Percentiles rank a stretch among this genome's conserved stretches.
Conservation (phyloP, 177 flowering plant genomes). For the Tripterygium wilfordii region DNA sequence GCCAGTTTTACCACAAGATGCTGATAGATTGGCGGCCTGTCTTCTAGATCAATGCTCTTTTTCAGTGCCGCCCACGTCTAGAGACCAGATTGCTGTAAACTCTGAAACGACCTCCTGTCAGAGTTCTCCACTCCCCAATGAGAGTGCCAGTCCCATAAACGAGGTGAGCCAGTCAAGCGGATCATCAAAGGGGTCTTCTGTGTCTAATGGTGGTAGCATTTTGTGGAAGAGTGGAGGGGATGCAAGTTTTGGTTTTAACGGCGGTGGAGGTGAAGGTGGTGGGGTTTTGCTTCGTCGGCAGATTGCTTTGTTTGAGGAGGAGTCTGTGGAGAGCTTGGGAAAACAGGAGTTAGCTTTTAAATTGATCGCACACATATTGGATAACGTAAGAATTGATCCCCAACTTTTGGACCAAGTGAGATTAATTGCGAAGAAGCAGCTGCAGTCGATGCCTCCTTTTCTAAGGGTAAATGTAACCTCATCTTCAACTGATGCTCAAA, state of each 20-base stretch:
- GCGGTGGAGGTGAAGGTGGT: conserved; percentile 37
- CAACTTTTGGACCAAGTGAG: conserved; percentile 62
- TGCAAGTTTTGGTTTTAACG: conserved; percentile 29
- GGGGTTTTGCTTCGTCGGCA: conserved; percentile 28
- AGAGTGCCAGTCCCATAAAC: conserved; percentile 35
- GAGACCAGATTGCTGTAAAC: conserved; percentile 16
- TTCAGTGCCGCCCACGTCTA: conserved; percentile 30
- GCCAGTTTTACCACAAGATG: conserved; percentile 55
- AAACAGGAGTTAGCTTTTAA: conserved; percentile 66
- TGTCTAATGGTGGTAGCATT: conserved; percentile 43
- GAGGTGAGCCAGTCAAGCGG: conserved; percentile 32
- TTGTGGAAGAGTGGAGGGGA: conserved; percentile 47
- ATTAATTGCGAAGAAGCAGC: conserved; percentile 59
- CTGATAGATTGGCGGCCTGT: conserved; percentile 37
- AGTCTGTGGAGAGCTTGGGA: conserved; percentile 71
- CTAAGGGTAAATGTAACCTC: conserved; percentile 68
- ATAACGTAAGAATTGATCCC: conserved; percentile 34
- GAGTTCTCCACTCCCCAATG: conserved; percentile 46
- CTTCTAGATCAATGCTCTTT: conserved; percentile 57
- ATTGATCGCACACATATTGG: conserved; percentile 57
- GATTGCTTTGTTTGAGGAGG: conserved; percentile 67
- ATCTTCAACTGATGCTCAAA: no score
- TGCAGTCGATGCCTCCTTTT: conserved; percentile 58
- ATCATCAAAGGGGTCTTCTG: conserved; percentile 25
- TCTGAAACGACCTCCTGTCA: conserved; percentile 46